Conservation (phyloP, 768 basidiomycete genomes). For the Clitopilus passeckerianus region DNA sequence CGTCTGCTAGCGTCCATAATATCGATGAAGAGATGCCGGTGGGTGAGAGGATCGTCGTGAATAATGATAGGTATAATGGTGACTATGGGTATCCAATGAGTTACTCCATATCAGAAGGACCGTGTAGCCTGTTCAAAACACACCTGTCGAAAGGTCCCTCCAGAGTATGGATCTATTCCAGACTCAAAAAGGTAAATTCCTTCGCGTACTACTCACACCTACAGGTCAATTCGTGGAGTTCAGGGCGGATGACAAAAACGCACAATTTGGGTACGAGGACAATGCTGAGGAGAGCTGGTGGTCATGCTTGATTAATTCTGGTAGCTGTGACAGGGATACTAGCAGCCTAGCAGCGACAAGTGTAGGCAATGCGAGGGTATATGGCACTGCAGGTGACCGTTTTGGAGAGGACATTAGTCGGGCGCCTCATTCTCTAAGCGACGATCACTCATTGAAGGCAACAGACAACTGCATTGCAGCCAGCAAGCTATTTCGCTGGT, state of each 20-base stretch:
- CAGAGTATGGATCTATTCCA: slow-evolving; percentile 84
- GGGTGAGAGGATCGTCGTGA: slow-evolving; percentile 63
- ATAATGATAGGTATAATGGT: slow-evolving; percentile 71
- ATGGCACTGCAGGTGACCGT: background rate
- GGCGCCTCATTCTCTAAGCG: background rate
- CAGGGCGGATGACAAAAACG: slow-evolving; percentile 21
- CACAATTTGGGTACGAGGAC: slow-evolving; percentile 75
- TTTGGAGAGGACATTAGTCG: slow-evolving; percentile 8
- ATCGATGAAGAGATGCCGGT: slow-evolving; percentile 43
- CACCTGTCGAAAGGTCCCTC: slow-evolving; percentile 84
- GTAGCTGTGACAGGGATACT: slow-evolving; percentile 46
- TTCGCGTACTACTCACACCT: slow-evolving; percentile 64
- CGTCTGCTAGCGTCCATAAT: slow-evolving; percentile 70
- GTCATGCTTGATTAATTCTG: slow-evolving; percentile 54
- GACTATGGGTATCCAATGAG: slow-evolving; percentile 47
- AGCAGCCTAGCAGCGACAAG: slow-evolving; percentile 46
- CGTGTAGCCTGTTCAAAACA: slow-evolving; percentile 17
- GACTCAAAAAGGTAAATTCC: slow-evolving; percentile 78
- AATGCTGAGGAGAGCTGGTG: slow-evolving; percentile 79
- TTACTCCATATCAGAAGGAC: background rate
- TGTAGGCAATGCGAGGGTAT: slow-evolving; percentile 24
- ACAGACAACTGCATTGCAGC: background rate
- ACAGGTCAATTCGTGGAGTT: slow-evolving; percentile 7
- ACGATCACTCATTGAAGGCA: too few species aligned
- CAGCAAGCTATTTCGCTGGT: too few species aligned